phyloP scores from a whole-genome alignment of 306 rosid species.

The Amphicarpaea edgeworthii region DNA sequence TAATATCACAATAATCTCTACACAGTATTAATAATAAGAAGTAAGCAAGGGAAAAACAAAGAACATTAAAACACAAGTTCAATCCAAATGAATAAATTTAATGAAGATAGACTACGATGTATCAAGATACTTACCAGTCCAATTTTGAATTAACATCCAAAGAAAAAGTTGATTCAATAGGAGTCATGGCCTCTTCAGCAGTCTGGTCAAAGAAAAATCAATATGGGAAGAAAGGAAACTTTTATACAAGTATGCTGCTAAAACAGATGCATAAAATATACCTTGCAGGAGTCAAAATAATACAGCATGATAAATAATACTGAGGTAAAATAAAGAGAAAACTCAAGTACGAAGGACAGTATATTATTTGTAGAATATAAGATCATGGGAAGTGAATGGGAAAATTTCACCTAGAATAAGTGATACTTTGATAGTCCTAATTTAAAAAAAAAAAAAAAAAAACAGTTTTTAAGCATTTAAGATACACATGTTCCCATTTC shows the following conservation, averaged over 20 bases:
- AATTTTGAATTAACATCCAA: conserved; percentile 89
- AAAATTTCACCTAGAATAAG: no score
- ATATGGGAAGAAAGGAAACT: conserved; percentile 15
- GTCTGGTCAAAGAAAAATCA: conserved; percentile 58
- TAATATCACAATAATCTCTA: neutral
- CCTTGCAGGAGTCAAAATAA: conserved; percentile 20
- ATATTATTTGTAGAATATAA: conserved; percentile 23
- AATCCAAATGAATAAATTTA: conserved; percentile 6
- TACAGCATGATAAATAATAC: conserved; percentile 19
- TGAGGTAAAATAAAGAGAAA: conserved; percentile 1
- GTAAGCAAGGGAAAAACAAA: neutral
- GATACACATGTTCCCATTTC: conserved; percentile 21
- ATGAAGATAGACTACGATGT: conserved; percentile 28
- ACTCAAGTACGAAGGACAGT: neutral
- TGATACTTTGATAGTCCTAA: conserved; percentile 7
- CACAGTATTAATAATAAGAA: neutral
- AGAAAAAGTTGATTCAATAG: conserved; percentile 95
- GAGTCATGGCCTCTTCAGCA: conserved; percentile 98
- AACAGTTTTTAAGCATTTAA: neutral
- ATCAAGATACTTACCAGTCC: conserved; percentile 76
- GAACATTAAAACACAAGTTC: neutral
- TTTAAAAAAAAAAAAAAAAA: neutral
- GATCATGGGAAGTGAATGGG: no score
- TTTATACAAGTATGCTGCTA: conserved; percentile 7
- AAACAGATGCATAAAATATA: conserved; percentile 5